phyloP scores from a whole-genome alignment of 163 green algal genomes.

The Coccomyxa subellipsoidea region DNA sequence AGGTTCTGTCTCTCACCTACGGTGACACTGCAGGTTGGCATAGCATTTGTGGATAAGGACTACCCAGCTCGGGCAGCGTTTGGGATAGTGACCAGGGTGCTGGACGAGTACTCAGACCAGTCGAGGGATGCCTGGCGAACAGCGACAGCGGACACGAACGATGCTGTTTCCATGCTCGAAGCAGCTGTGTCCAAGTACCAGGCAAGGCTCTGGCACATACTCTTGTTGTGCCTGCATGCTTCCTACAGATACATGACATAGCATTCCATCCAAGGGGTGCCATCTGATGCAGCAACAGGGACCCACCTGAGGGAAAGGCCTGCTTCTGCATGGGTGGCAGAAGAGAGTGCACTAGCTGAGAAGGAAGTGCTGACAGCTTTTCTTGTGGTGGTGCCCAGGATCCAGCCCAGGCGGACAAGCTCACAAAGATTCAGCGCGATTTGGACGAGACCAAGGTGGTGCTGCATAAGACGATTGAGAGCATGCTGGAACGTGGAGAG shows the following conservation, averaged over 20 bases:
- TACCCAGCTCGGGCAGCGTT: constrained; percentile 94
- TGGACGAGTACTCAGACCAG: constrained; percentile 76
- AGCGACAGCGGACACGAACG: constrained; percentile 57
- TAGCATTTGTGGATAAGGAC: constrained; percentile 88
- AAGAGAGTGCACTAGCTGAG: too few species aligned
- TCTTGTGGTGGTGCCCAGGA: too few species aligned
- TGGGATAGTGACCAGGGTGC: constrained; percentile 85
- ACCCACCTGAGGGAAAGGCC: too few species aligned
- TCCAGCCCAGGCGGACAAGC: constrained; percentile 94
- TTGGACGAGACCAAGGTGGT: constrained; percentile 93
- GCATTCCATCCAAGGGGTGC: too few species aligned
- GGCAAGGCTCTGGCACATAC: constrained; percentile 42
- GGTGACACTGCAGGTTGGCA: constrained; percentile 35
- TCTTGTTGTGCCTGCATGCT: background rate
- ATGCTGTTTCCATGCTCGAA: constrained; percentile 66
- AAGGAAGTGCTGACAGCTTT: too few species aligned
- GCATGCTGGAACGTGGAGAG: constrained; percentile 92
- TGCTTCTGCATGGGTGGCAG: too few species aligned
- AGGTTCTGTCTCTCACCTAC: background rate
- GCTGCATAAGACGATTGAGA: constrained; percentile 96
- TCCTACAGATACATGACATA: background rate
- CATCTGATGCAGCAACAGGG: too few species aligned
- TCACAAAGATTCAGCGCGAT: constrained; percentile 96
- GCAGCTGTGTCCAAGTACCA: constrained; percentile 88
- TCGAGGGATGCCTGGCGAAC: constrained; percentile 62